Percentiles rank a stretch among this genome's conserved stretches.
Conservation (phyloP, 1,284 basidiomycete species). For the Ganoderma sinense region DNA sequence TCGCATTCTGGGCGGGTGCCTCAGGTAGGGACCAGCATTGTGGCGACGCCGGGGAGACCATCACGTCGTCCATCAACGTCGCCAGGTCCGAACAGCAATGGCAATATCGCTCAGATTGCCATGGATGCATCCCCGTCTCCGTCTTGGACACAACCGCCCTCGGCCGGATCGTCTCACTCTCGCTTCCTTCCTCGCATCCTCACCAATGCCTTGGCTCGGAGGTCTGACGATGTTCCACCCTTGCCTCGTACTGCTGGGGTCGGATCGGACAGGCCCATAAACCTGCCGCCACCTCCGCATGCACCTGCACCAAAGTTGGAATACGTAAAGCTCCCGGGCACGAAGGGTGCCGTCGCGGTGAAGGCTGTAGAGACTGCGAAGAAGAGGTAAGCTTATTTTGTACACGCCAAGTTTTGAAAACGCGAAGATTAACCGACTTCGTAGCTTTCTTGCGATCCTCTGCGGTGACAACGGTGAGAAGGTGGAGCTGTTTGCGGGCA, state of each 20-base stretch:
- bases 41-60: slow-evolving; percentile 26
- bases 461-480: slow-evolving; percentile 94
- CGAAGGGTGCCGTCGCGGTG: slow-evolving; percentile 82
- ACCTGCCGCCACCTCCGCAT: slow-evolving; percentile 43
- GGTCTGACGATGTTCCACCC: slow-evolving; percentile 62
- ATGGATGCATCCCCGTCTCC: slow-evolving; percentile 32
- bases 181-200: slow-evolving; percentile 78
- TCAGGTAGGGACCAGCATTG: slow-evolving; percentile 21
- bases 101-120: slow-evolving; percentile 13
- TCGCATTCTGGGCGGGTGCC: slow-evolving; percentile 37
- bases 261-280: slow-evolving; percentile 29
- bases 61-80: slow-evolving; percentile 35
- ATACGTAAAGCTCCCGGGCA: slow-evolving; percentile 90
- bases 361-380: slow-evolving; percentile 87
- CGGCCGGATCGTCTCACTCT: slow-evolving; percentile 50
- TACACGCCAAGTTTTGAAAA: neutral
- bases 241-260: slow-evolving; percentile 36
- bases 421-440: slow-evolving; percentile 17
- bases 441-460: slow-evolving; percentile 85
- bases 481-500: slow-evolving; percentile 89
- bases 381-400: slow-evolving; percentile 67
- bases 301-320: slow-evolving; percentile 84
- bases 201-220: slow-evolving; percentile 67
- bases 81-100: slow-evolving; percentile 33
- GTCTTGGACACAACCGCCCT: slow-evolving; percentile 41